These are phyloP conservation scores for Isatis tinctoria DNA, from an alignment of 345 rosid species.

Conservation along the genomic window DNA sequence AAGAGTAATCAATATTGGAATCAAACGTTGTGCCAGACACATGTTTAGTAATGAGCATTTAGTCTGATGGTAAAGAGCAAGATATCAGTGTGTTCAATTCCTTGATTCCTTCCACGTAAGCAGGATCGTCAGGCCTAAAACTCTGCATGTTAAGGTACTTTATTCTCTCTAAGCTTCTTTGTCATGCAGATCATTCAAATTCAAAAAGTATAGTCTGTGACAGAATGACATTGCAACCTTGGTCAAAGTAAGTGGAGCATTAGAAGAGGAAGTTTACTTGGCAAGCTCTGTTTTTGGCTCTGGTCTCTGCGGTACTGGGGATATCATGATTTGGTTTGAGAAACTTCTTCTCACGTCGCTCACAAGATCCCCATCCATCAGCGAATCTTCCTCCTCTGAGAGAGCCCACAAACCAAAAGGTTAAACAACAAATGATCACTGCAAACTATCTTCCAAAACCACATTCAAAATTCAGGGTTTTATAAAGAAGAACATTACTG, in stretches of 20 bases:
- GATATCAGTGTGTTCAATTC: neutral
- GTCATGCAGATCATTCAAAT: slow-evolving; percentile 4
- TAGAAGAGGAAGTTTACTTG: slow-evolving; percentile 48
- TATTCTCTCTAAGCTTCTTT: slow-evolving; percentile 11
- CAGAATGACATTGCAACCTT: neutral
- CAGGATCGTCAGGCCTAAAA: neutral
- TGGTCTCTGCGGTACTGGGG: slow-evolving; percentile 92
- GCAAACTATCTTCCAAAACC: neutral
- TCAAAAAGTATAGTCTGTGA: neutral
- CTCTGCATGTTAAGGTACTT: neutral
- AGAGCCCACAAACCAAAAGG: slow-evolving; percentile 9
- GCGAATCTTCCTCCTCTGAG: slow-evolving; percentile 74
- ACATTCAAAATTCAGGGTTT: neutral
- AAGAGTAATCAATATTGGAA: neutral
- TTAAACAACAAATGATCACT: neutral
- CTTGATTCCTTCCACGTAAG: neutral
- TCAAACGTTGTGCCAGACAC: neutral
- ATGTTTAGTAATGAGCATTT: neutral
- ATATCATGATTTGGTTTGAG: slow-evolving; percentile 83
- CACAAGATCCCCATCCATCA: slow-evolving; percentile 98
- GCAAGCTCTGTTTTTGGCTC: slow-evolving; percentile 93
- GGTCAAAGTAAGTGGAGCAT: neutral
- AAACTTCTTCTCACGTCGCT: slow-evolving; percentile 82
- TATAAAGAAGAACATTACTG: slow-evolving; percentile 52
- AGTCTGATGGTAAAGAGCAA: neutral